Evolutionary conservation across 331 rosid species (phyloP).

Genomic region (Stylosanthes scabra): DNA sequence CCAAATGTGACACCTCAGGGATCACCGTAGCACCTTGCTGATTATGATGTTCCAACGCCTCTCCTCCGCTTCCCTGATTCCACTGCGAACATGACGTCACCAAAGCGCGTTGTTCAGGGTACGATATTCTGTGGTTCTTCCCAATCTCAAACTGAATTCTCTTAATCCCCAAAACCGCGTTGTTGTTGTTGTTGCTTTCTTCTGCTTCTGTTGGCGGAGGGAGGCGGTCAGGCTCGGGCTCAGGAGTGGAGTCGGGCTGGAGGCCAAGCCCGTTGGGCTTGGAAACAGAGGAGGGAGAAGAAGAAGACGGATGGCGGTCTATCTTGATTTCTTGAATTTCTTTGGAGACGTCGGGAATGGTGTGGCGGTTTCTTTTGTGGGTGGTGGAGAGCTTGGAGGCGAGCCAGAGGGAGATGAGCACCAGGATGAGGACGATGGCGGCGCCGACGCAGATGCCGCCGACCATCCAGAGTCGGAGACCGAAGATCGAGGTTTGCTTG

Average conservation of each 20-base stretch:
- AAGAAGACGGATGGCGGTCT: not conserved
- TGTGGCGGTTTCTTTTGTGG: conserved; percentile 34
- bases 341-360: conserved; percentile 66
- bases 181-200: conserved; percentile 35
- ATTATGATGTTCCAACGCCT: conserved; percentile 18
- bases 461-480: conserved; percentile 72
- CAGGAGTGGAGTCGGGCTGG: conserved; percentile 54
- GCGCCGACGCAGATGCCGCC: conserved; percentile 75
- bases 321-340: conserved; percentile 78
- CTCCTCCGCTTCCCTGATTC: conserved; percentile 30
- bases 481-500: conserved; percentile 77
- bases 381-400: conserved; percentile 62
- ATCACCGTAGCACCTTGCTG: conserved; percentile 56
- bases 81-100: conserved; percentile 50
- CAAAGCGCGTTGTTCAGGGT: conserved; percentile 62
- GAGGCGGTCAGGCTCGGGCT: conserved; percentile 56
- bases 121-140: conserved; percentile 74
- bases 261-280: not conserved
- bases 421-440: conserved; percentile 70
- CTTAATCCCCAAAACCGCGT: conserved; percentile 34
- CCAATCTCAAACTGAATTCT: conserved; percentile 78
- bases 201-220: conserved; percentile 57
- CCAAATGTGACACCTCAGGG: conserved; percentile 89
- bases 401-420: conserved; percentile 70
- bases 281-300: not conserved